A percentile compares a stretch with the other conserved stretches of the same genome.
Evolutionary conservation across 2,329 filamentous ascomycete species (phyloP).

Genomic region (Capronia americana): DNA sequence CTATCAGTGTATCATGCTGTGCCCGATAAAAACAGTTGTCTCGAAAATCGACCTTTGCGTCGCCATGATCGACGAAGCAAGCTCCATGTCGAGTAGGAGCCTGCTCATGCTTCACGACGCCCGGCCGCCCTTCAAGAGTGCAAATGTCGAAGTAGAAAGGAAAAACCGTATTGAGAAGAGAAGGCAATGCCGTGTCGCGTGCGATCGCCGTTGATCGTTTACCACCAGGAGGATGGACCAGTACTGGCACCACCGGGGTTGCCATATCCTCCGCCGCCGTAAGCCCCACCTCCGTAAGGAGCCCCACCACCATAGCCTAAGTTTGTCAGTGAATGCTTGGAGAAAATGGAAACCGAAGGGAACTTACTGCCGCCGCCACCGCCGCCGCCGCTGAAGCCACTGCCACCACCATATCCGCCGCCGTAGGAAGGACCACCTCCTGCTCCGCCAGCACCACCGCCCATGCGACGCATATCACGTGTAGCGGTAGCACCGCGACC

Average conservation of each 20-base stretch:
- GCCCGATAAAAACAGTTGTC: constrained; percentile 41
- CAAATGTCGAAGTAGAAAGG: constrained; percentile 43
- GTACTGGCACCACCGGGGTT: constrained; percentile 58
- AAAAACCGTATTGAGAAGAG: constrained; percentile 45
- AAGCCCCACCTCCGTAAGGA: constrained; percentile 34
- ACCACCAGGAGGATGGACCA: constrained; percentile 61
- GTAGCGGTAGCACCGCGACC: constrained; percentile 69
- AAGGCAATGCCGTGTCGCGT: constrained; percentile 48
- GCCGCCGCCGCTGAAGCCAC: constrained; percentile 39
- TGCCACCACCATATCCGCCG: constrained; percentile 40
- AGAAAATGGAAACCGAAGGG: background rate
- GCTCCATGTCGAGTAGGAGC: constrained; percentile 28
- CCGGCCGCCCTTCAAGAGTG: constrained; percentile 48
- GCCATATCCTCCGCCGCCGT: constrained; percentile 51
- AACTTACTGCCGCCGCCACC: constrained; percentile 42
- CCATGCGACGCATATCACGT: constrained; percentile 86
- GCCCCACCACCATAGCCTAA: constrained; percentile 36
- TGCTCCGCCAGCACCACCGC: constrained; percentile 45
- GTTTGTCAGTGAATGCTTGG: constrained; percentile 21
- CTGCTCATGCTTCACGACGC: constrained; percentile 42
- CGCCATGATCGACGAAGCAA: constrained; percentile 33
- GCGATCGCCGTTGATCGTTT: constrained; percentile 49
- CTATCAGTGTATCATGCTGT: constrained; percentile 58
- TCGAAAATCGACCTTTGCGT: constrained; percentile 40
- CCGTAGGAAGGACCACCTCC: constrained; percentile 46